These are phyloP conservation scores for Tolypocladium ovalisporum DNA, from an alignment of 2,329 filamentous ascomycete species.

Conservation along the genomic window DNA sequence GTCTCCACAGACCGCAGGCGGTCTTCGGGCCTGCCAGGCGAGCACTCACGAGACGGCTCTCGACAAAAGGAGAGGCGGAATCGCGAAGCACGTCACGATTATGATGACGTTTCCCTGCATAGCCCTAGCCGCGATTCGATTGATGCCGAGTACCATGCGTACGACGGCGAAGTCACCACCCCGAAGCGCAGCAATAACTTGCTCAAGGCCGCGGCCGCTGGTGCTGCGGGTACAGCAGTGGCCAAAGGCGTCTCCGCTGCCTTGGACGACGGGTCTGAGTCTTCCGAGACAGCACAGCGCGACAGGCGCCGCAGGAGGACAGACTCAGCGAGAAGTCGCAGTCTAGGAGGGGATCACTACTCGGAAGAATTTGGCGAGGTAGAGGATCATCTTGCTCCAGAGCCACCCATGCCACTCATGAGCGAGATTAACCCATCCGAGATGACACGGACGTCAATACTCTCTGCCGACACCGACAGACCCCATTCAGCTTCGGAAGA, in stretches of 20 bases:
- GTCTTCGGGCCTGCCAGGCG: slow-evolving; percentile 44
- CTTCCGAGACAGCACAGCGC: slow-evolving; percentile 40
- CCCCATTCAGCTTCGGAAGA: slow-evolving; percentile 58
- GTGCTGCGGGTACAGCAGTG: slow-evolving; percentile 27
- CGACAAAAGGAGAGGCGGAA: slow-evolving; percentile 34
- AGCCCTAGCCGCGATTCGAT: slow-evolving; percentile 37
- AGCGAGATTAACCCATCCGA: slow-evolving; percentile 82
- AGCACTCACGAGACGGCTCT: slow-evolving; percentile 40
- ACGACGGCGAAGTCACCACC: slow-evolving; percentile 30
- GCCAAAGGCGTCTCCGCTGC: slow-evolving; percentile 22
- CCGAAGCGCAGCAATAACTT: slow-evolving; percentile 33
- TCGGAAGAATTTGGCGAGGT: slow-evolving; percentile 42
- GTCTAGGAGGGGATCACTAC: slow-evolving; percentile 32
- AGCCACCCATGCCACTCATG: slow-evolving; percentile 75
- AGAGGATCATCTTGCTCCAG: slow-evolving; percentile 38
- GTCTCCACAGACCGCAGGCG: slow-evolving; percentile 49
- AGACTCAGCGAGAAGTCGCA: slow-evolving; percentile 34
- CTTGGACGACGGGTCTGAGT: slow-evolving; percentile 27
- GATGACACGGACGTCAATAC: slow-evolving; percentile 74
- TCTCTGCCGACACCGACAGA: slow-evolving; percentile 69
- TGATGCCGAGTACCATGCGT: slow-evolving; percentile 22
- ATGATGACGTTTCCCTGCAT: slow-evolving; percentile 36
- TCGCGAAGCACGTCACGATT: slow-evolving; percentile 43
- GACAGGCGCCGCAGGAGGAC: slow-evolving; percentile 40
- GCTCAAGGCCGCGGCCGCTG: slow-evolving; percentile 33